phyloP scores from a whole-genome alignment of 306 rosid genomes.

The Clitoria ternatea region DNA sequence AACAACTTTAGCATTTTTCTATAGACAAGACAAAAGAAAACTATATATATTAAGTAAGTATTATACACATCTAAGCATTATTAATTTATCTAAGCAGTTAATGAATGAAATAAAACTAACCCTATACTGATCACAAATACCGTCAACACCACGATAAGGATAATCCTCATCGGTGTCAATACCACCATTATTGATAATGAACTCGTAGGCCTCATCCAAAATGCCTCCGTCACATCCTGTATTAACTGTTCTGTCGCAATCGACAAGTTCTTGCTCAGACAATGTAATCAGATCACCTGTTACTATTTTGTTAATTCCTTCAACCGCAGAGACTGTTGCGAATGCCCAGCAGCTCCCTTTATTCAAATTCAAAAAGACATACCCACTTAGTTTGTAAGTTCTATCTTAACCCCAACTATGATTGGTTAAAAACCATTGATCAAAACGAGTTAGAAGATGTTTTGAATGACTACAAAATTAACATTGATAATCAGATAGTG shows the following conservation, averaged over 20 bases:
- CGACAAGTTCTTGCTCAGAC: conserved; percentile 87
- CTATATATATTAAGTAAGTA: neutral
- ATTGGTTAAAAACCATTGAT: too few relatives aligned
- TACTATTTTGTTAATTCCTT: conserved; percentile 81
- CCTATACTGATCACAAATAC: conserved; percentile 55
- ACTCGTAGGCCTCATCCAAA: conserved; percentile 72
- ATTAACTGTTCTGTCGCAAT: conserved; percentile 67
- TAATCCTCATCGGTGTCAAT: conserved; percentile 81
- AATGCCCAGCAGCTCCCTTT: conserved; percentile 98
- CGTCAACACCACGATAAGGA: conserved; percentile 57
- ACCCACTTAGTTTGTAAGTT: too few relatives aligned
- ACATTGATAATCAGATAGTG: too few relatives aligned
- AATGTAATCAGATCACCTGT: conserved; percentile 67
- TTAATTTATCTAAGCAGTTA: neutral
- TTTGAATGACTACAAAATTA: too few relatives aligned
- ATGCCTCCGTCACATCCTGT: conserved; percentile 85
- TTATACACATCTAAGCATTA: neutral
- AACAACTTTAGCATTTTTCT: conserved; percentile 77
- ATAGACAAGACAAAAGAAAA: neutral
- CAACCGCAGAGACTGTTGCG: conserved; percentile 65
- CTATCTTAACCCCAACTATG: too few relatives aligned
- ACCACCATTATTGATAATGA: conserved; percentile 79
- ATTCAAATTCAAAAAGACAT: neutral
- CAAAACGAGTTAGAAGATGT: too few relatives aligned
- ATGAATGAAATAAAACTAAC: conserved; percentile 30